phyloP scores from a whole-genome alignment of 2,329 filamentous ascomycete species.

The Tolypocladium tropicale region DNA sequence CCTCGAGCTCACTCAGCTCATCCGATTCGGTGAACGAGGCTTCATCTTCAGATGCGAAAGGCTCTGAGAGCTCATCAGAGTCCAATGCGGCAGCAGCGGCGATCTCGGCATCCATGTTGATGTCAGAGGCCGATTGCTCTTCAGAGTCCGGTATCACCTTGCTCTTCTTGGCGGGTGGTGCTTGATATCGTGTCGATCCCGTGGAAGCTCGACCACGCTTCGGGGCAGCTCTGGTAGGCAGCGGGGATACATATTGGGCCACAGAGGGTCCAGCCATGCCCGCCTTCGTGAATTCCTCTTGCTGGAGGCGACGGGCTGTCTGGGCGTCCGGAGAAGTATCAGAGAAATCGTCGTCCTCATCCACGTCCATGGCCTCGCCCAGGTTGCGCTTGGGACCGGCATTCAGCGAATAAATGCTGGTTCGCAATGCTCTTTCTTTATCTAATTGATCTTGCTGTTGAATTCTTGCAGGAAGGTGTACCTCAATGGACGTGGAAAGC shows the following conservation, averaged over 20 bases:
- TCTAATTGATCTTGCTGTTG: conserved; percentile 7
- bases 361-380: conserved; percentile 28
- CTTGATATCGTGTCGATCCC: conserved; percentile 4
- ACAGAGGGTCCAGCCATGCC: not conserved
- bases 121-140: conserved; percentile 9
- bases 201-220: conserved; percentile 17
- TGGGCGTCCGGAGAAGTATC: conserved; percentile 16
- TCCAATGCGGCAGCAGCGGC: conserved; percentile 13
- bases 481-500: conserved; percentile 13
- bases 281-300: conserved; percentile 18
- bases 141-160: conserved; percentile 20
- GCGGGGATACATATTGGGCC: conserved; percentile 1
- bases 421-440: conserved; percentile 18
- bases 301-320: conserved; percentile 23
- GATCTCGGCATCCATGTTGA: conserved; percentile 21
- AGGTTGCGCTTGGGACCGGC: conserved; percentile 32
- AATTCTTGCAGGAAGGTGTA: conserved; percentile 15
- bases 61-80: conserved; percentile 5
- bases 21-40: conserved; percentile 8
- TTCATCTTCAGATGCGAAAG: conserved; percentile 6
- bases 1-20: conserved; percentile 7
- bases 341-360: conserved; percentile 21
- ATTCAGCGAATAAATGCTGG: conserved; percentile 38
- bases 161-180: conserved; percentile 18
- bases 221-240: conserved; percentile 4